A percentile compares a stretch with the other conserved stretches of the same genome.
Conservation (phyloP, 129 eudicot species). For the Oenanthe sinensis region DNA sequence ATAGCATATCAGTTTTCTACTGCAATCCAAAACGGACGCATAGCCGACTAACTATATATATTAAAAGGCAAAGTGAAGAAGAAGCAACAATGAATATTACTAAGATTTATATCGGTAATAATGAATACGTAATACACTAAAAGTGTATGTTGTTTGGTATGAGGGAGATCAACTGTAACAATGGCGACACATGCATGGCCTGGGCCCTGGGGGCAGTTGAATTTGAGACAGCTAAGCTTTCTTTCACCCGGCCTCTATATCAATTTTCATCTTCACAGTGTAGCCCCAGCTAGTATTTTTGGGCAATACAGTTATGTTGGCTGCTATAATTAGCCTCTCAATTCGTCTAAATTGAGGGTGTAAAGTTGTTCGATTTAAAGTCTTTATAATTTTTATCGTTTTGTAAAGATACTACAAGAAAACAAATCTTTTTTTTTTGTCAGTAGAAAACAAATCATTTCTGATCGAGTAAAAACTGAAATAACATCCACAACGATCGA, state of each 20-base stretch:
- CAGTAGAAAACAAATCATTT: too few species aligned
- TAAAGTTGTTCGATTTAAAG: too few species aligned
- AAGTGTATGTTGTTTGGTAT: conserved; percentile 5
- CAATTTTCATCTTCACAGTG: neutral
- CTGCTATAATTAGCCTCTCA: too few species aligned
- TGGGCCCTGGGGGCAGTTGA: conserved; percentile 1
- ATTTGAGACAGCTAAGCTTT: neutral
- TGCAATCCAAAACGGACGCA: too few species aligned
- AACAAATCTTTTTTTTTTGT: too few species aligned
- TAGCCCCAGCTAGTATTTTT: neutral
- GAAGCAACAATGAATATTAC: neutral
- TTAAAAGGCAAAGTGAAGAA: neutral
- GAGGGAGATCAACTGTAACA: conserved; percentile 11
- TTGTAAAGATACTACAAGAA: too few species aligned
- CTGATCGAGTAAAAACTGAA: too few species aligned
- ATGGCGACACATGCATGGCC: neutral
- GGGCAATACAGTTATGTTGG: too few species aligned
- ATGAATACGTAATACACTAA: neutral
- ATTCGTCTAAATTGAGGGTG: too few species aligned
- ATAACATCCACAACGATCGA: too few species aligned
- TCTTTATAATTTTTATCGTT: too few species aligned
- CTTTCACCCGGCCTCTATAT: neutral
- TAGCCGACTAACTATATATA: neutral
- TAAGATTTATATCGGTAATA: neutral
- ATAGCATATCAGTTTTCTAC: too few species aligned